Evolutionary conservation across 768 basidiomycete species (phyloP).

Genomic region (Lanmaoa rubissima): DNA sequence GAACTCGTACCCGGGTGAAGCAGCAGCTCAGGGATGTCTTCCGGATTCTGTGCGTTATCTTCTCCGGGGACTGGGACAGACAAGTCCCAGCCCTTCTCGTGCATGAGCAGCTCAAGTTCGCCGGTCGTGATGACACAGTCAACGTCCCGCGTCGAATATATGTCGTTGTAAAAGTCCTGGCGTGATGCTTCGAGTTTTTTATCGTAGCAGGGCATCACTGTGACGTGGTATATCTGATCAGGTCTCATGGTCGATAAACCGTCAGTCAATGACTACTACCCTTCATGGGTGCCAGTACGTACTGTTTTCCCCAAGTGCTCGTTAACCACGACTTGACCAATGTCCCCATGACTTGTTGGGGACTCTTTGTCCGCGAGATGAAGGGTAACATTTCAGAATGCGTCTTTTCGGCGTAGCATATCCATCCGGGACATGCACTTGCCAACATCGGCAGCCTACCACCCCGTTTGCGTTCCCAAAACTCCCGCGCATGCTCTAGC

Average conservation of each 20-base stretch:
- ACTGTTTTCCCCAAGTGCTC: conserved; percentile 63
- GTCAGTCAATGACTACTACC: conserved; percentile 2
- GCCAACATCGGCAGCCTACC: conserved; percentile 80
- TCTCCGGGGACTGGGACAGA: conserved; percentile 55
- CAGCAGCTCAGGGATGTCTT: conserved; percentile 66
- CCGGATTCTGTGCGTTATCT: conserved; percentile 21
- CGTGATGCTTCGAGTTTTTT: conserved; percentile 98
- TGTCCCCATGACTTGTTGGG: conserved; percentile 92
- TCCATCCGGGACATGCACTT: conserved; percentile 98
- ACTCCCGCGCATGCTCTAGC: conserved; percentile 79
- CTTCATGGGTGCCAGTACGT: conserved; percentile 31
- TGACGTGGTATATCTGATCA: conserved; percentile 88
- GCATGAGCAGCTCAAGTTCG: conserved; percentile 84
- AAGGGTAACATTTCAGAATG: conserved; percentile 93
- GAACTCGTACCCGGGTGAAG: conserved; percentile 83
- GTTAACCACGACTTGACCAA: conserved; percentile 90
- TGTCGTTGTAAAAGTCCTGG: conserved; percentile 83
- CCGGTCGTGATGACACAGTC: conserved; percentile 98
- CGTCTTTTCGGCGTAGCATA: conserved; percentile 98
- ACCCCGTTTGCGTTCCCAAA: conserved; percentile 60
- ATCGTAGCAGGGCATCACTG: conserved; percentile 99
- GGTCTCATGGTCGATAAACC: conserved; percentile 47
- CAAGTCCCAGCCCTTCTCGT: conserved; percentile 79
- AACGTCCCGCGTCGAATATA: conserved; percentile 84
- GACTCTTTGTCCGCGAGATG: conserved; percentile 84